Base-by-base conservation (phyloP, 2,329 filamentous ascomycete genomes). In the Pestalotiopsis sp. region DNA sequence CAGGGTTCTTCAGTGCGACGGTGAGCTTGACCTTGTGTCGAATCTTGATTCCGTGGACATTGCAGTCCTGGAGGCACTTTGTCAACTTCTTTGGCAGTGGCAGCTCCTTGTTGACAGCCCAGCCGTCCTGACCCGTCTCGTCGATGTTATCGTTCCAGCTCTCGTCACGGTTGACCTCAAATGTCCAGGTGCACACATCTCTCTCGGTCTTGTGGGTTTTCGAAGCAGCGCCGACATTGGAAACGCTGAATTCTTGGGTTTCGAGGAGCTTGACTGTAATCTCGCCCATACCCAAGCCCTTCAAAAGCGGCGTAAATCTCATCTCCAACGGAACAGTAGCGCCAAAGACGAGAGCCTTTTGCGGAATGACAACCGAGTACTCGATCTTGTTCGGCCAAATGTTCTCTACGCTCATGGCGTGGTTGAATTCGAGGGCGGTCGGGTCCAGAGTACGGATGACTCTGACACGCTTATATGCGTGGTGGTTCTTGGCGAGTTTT, bases 301-400 rank as follows among this genome's bases (percentile, higher is more conserved):
- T 98, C 65, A 97, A 84, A 1, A 98, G 84, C 0, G 95, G 95
- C 1, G 94, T 93, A 71, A 98, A 90, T 71, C 93, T 90, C 83
- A 98, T 95, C 74, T 97, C 91, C 69, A 97, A 87, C 1, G 91
- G 90, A 63, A 98, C 90, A 25, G 87, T 87, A n/a, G 93, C 97
- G 64, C 96, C 96, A 75, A 98, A 97, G 20, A 97, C 92, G 66
- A 97, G 92, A 1, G 96, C 96, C 82, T 98, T 98, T 76, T 94
- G 95, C 0, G 96, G 95, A 12, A 97, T 93, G 68, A 93, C 90
- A 71, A 99, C 94, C 38, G 94, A 95, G 82, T 99, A 99, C 79
- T 97, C 93, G 74, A 98, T 89, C 84, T 99, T 99, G 83, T 97
- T 96, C 5, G 94, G 93, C 96, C 96, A 99, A 71, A 97, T 92